phyloP scores from a whole-genome alignment of 2,329 filamentous ascomycete genomes.

The Monosporascus cannonballus region DNA sequence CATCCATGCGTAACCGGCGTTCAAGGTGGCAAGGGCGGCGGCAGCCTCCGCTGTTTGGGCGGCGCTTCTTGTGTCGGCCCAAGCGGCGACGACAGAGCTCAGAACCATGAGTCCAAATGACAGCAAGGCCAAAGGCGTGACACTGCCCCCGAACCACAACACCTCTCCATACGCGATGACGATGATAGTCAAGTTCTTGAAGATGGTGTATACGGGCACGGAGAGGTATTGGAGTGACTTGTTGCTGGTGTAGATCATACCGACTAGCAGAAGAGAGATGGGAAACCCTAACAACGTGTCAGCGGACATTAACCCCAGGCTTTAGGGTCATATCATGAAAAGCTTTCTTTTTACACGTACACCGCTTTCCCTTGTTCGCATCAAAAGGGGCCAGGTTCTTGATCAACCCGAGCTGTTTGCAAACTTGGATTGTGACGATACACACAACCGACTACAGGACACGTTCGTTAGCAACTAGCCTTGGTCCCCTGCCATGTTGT shows the following conservation, averaged over 20 bases:
- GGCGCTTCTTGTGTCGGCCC: slow-evolving; percentile 81
- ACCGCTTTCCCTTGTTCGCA: slow-evolving; percentile 83
- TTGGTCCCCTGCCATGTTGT: neutral
- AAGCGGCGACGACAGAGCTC: slow-evolving; percentile 89
- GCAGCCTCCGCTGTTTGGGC: slow-evolving; percentile 54
- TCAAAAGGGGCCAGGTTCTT: slow-evolving; percentile 79
- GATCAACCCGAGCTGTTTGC: slow-evolving; percentile 78
- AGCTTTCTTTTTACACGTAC: slow-evolving; percentile 44
- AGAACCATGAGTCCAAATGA: slow-evolving; percentile 96
- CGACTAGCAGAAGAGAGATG: slow-evolving; percentile 88
- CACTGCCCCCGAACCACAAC: slow-evolving; percentile 92
- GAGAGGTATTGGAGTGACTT: slow-evolving; percentile 95
- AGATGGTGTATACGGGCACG: slow-evolving; percentile 98
- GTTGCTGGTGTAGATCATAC: slow-evolving; percentile 98
- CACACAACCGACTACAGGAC: slow-evolving; percentile 73
- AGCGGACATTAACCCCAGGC: slow-evolving; percentile 1
- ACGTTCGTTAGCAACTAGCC: slow-evolving; percentile 10
- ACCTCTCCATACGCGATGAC: slow-evolving; percentile 98
- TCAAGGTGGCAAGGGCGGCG: slow-evolving; percentile 78
- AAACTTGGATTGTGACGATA: slow-evolving; percentile 73
- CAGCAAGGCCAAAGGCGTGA: slow-evolving; percentile 79
- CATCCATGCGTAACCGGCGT: slow-evolving; percentile 98
- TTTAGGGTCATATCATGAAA: neutral
- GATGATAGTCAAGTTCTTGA: slow-evolving; percentile 99
- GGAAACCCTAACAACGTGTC: slow-evolving; percentile 70